These are phyloP conservation scores for Entomortierella beljakovae DNA, from an alignment of 192 early-diverging fungal species.

Conservation along the genomic window DNA sequence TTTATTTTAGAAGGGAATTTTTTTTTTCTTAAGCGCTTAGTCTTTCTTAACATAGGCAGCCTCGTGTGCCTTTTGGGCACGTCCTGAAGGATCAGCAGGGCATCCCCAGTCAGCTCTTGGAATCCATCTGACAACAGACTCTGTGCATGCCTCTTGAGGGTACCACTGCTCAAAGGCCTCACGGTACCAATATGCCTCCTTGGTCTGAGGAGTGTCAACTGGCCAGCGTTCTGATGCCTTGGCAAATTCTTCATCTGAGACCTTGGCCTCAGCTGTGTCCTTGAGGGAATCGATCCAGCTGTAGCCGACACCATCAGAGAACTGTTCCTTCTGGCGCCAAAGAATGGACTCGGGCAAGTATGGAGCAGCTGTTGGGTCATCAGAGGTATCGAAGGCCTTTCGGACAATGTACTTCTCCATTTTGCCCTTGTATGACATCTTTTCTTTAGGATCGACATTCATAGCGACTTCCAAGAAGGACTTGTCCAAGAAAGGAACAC, in stretches of 20 bases:
- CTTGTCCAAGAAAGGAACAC: conserved; percentile 98
- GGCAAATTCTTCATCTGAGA: conserved; percentile 85
- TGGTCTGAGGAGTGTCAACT: conserved; percentile 91
- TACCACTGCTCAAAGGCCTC: conserved; percentile 93
- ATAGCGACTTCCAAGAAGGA: conserved; percentile 94
- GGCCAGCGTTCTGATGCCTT: conserved; percentile 78
- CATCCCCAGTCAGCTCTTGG: conserved; percentile 99
- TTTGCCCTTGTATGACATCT: conserved; percentile 78
- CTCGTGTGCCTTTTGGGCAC: conserved; percentile 94
- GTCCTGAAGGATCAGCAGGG: conserved; percentile 95
- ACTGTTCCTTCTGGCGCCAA: conserved; percentile 99
- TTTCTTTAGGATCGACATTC: conserved; percentile 86
- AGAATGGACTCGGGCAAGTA: conserved; percentile 92
- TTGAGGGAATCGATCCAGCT: conserved; percentile 98
- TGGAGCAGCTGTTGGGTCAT: conserved; percentile 71
- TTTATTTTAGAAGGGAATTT: too few species aligned
- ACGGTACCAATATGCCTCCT: conserved; percentile 98
- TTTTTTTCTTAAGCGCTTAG: too few species aligned
- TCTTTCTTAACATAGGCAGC: conserved; percentile 67
- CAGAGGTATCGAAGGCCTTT: conserved; percentile 94
- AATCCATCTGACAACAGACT: conserved; percentile 95
- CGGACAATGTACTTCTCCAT: conserved; percentile 97
- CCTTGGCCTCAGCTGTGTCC: conserved; percentile 70
- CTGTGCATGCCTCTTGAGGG: conserved; percentile 91
- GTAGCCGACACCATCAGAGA: conserved; percentile 98